Conservation (phyloP, 495 filamentous ascomycete species). For the Neurospora africana region DNA sequence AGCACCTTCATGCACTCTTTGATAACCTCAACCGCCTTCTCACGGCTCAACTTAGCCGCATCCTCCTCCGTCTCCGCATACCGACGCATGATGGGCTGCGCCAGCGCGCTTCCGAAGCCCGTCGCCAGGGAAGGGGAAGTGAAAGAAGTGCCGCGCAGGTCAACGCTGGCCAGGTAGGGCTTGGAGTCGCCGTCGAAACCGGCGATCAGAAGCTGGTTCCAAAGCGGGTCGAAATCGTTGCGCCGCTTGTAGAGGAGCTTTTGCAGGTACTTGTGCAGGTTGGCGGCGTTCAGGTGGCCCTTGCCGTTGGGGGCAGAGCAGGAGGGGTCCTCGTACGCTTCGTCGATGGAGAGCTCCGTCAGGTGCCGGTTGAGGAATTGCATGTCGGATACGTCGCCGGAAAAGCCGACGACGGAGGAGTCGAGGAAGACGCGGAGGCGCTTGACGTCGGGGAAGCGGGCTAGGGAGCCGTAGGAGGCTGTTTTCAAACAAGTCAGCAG, state of each 20-base stretch:
- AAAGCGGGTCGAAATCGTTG: constrained; percentile 90
- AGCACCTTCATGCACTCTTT: constrained; percentile 96
- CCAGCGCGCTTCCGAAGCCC: constrained; percentile 86
- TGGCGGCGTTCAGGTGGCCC: constrained; percentile 68
- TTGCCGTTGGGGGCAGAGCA: constrained; percentile 19
- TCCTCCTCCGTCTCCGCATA: constrained; percentile 71
- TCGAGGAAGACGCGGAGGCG: constrained; percentile 73
- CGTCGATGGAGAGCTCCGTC: constrained; percentile 71
- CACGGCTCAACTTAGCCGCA: constrained; percentile 56
- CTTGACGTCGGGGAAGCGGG: constrained; percentile 93
- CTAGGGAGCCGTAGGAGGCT: constrained; percentile 97
- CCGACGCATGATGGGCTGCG: constrained; percentile 79
- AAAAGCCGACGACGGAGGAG: constrained; percentile 70
- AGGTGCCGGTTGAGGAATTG: constrained; percentile 91
- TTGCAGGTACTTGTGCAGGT: constrained; percentile 88
- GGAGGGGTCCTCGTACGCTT: constrained; percentile 59
- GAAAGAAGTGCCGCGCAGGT: constrained; percentile 90
- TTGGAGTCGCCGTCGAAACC: constrained; percentile 69
- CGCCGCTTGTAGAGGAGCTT: constrained; percentile 93
- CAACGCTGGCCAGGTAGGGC: constrained; percentile 82
- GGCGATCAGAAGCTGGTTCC: constrained; percentile 88
- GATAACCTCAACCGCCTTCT: constrained; percentile 68
- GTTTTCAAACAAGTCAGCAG: neutral
- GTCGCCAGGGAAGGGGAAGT: constrained; percentile 78
- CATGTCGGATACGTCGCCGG: constrained; percentile 96